Percentiles rank a stretch among this genome's conserved stretches.
Evolutionary conservation across 176 grass and related monocot species (phyloP).

Genomic region (Raddia distichophylla): DNA sequence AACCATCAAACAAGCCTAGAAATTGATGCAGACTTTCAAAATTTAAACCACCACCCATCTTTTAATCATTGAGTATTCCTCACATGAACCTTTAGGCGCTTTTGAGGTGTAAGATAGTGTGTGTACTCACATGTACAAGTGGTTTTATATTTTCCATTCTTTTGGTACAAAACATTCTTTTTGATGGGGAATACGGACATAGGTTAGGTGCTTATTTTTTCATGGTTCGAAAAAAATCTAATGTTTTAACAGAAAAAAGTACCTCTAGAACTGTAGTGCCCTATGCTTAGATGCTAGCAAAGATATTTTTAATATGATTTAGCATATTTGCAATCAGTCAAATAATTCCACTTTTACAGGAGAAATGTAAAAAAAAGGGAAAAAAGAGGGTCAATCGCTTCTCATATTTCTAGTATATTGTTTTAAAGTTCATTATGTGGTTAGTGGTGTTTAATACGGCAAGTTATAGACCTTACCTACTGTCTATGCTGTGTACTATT

Average conservation of each 20-base stretch:
- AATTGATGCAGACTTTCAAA: too few relatives aligned
- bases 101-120: too few relatives aligned
- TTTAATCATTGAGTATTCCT: too few relatives aligned
- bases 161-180: background rate
- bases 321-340: constrained; percentile 6
- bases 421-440: background rate
- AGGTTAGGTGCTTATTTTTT: constrained; percentile 8
- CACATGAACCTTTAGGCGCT: too few relatives aligned
- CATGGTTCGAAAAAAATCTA: background rate
- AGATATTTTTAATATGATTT: background rate
- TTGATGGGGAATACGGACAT: background rate
- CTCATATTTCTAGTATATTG: constrained; percentile 22
- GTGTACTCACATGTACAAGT: too few relatives aligned
- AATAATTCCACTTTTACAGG: background rate
- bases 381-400: background rate
- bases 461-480: background rate
- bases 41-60: too few relatives aligned
- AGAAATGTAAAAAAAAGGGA: background rate
- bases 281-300: constrained; percentile 22
- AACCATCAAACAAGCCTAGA: too few relatives aligned
- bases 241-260: background rate
- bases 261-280: background rate
- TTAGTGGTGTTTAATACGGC: background rate
- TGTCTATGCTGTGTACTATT: background rate
- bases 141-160: too few relatives aligned